Base-by-base conservation (phyloP, 108 stramenopile genomes). In the Cyclostephanos tholiformis region DNA sequence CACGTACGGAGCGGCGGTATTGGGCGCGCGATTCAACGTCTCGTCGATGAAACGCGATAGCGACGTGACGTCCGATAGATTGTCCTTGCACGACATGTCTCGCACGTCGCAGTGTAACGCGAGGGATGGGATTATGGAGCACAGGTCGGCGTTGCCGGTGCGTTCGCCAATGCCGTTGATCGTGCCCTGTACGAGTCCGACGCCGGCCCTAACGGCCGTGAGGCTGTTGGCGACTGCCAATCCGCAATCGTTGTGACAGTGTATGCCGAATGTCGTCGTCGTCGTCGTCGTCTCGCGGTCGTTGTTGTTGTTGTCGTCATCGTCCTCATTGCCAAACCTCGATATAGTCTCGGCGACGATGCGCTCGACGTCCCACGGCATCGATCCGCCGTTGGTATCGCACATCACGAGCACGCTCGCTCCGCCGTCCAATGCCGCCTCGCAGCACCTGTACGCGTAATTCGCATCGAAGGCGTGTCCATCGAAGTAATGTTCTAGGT, bases 401-500 rank as follows among this genome's bases (percentile, higher is more conserved):
- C 97, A 97, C 74, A 96, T 82, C 9, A 97, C 97, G 44, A 97
- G 71, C 46, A 89, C 89, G 14, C 80, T 72, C 20, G 94, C 97
- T 0, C 94, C 95, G 10, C 93, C 93, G 30, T 93, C 87, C 12
- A 84, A 88, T 1, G 95, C 95, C 17, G 92, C 88, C 51, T 85
- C 63, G 75, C 89, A 93, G 63, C 91, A 96, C 61, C 84, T 52
- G 65, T 87, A 62, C 0, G 87, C 72, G 65, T 94, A 97, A 53
- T 89, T 89, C 7, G 76, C 58, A 85, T 95, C 87, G 32, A 75
- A 75, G 64, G 87, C 83, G 83, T 87, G 92, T 10, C 97, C 97
- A 80, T 97, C 97, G 68, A 94, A 95, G 69, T 88, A 96, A 79
- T 97, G 97, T 71, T 97, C 97, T 57, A 97, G 67, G 66, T 97